These are phyloP conservation scores for Chlamydomonas sp. DNA, from an alignment of 139 green algal species.

Conservation along the genomic window DNA sequence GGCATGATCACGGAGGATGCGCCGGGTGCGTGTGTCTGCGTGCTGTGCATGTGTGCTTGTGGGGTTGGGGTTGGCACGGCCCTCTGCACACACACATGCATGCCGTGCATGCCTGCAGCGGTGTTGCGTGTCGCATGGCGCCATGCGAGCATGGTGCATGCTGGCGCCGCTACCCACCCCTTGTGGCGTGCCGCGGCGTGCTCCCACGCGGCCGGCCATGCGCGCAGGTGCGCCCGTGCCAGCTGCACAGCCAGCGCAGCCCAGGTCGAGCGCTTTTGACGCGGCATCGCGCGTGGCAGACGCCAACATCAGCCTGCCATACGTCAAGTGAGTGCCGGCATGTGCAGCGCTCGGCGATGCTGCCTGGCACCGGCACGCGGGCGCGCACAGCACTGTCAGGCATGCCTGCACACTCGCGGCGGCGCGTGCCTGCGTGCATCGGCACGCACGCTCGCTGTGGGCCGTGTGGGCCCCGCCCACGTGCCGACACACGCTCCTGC, in stretches of 20 bases:
- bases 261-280: background rate
- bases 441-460: too few relatives aligned
- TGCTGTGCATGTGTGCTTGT: background rate
- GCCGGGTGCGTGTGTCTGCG: background rate
- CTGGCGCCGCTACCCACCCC: background rate
- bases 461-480: too few relatives aligned
- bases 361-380: background rate
- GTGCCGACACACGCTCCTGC: too few relatives aligned
- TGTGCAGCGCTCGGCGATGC: background rate
- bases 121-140: background rate
- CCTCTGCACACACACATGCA: background rate
- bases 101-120: background rate
- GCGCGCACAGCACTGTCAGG: background rate
- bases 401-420: too few relatives aligned
- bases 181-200: background rate
- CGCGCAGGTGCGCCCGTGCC: background rate
- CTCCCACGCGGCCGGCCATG: background rate
- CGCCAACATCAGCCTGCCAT: constrained; percentile 23
- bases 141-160: background rate
- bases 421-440: too few relatives aligned
- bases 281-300: background rate
- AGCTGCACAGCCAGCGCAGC: background rate
- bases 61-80: background rate
- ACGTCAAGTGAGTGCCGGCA: constrained; percentile 35
- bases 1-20: background rate